Evolutionary conservation across 176 grass and related monocot species (phyloP), one percentile per base, ranked within the genome.

Genomic region (Secale cereale): DNA sequence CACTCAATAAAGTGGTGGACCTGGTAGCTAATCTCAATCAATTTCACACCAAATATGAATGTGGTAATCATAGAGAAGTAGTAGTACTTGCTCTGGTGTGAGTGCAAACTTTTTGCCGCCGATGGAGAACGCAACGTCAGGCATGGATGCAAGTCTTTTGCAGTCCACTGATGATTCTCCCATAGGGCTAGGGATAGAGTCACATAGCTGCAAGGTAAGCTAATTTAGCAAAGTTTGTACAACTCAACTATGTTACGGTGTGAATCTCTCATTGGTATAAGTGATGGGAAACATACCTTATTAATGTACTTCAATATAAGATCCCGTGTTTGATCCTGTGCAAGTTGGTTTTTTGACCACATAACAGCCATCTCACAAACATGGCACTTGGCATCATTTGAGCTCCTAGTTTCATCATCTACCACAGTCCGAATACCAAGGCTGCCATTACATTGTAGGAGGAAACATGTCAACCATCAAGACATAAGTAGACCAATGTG

Each of bases 141-240:
- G 95, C 95, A 98, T 81, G 48, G 89, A 93, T 67, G 85, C 78
- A 83, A 94, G 16, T 59, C 41, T 87, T 73, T 8, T 52, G 62
- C 95, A 94, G 63, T 94, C 89, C 10, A 98, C 92, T 67, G 89
- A 61, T 80, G 92, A 98, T 84, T 98, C 89, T 83, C 89, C 95
- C 92, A 90, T 93, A 48, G 91, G 91, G 63, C 80, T 94, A 83
- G 95, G 95, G 22, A 94, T 35, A 50, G 77, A 37, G 22, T 94
- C 89, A 22, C 95, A 98, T 26, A 98, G 71, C 95, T 98, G 88
- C 77, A 83, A 90, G 75, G 36, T 87, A 28, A 71, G 25, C 30
- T 16, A 85, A 39, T 80, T 88, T 45, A 57, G 16, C 2, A 67
- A 65, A 26, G 54, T 65, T 43, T 52, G 16, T 78, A 35, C 56